Evolutionary conservation across 768 basidiomycete species (phyloP).

Genomic region (Boletus reticulatus): DNA sequence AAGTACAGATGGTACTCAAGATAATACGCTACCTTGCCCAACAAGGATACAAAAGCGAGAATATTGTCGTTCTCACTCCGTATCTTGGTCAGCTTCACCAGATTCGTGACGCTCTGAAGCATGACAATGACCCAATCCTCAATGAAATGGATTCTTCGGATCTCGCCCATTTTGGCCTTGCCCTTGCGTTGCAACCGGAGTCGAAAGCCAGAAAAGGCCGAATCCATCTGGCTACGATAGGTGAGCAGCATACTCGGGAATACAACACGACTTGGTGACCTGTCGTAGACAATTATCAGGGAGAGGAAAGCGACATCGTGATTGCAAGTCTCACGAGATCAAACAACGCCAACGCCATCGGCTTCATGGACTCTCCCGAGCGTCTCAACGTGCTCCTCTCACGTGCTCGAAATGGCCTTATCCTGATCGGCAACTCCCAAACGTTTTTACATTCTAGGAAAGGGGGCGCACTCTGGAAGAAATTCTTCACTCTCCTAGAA

Average conservation of each 20-base stretch:
- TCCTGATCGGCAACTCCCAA: constrained; percentile 61
- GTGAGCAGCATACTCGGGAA: constrained; percentile 30
- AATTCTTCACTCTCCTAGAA: constrained; percentile 10
- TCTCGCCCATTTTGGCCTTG: constrained; percentile 52
- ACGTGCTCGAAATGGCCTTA: constrained; percentile 59
- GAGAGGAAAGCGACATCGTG: constrained; percentile 71
- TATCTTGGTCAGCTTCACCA: constrained; percentile 63
- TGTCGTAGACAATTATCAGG: constrained; percentile 68
- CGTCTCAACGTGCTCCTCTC: constrained; percentile 70
- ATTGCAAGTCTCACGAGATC: constrained; percentile 59
- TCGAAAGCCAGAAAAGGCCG: constrained; percentile 36
- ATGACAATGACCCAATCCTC: constrained; percentile 54
- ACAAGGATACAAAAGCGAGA: constrained; percentile 61
- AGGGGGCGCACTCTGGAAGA: constrained; percentile 15
- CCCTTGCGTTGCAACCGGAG: constrained; percentile 34
- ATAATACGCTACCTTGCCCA: constrained; percentile 65
- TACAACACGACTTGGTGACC: not conserved
- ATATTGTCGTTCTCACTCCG: constrained; percentile 67
- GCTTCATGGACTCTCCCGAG: constrained; percentile 70
- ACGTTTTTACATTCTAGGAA: constrained; percentile 45
- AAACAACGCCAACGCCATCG: constrained; percentile 54
- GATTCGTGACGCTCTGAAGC: constrained; percentile 44
- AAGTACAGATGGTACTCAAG: constrained; percentile 61
- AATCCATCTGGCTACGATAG: constrained; percentile 66
- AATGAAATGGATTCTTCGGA: constrained; percentile 62